Conservation (phyloP, 2,329 filamentous ascomycete genomes). For the Pseudogymnoascus destructans region DNA sequence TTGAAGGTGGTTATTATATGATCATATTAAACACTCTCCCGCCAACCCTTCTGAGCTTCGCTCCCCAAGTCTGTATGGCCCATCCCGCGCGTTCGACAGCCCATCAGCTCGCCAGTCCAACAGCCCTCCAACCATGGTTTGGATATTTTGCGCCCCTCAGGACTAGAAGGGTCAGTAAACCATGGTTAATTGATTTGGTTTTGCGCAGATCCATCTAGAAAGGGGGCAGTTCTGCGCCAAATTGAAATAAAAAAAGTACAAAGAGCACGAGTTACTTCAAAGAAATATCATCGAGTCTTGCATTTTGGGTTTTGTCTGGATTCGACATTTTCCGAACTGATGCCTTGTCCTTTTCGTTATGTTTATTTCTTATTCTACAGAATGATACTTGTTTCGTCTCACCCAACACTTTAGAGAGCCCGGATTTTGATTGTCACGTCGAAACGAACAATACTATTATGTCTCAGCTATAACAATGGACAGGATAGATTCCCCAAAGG, state of each 20-base stretch:
- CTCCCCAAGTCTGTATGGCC: neutral
- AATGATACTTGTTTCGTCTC: neutral
- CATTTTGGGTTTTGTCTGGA: neutral
- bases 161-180: neutral
- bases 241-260: neutral
- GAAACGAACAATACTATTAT: neutral
- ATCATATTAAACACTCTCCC: neutral
- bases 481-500: neutral
- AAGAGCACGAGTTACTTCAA: too few species aligned
- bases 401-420: neutral
- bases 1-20: neutral
- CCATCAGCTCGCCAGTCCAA: neutral
- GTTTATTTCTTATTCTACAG: neutral
- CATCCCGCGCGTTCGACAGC: neutral
- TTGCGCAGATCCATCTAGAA: neutral
- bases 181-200: neutral
- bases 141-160: neutral
- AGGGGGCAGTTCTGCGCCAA: neutral
- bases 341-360: neutral
- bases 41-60: neutral
- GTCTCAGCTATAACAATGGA: neutral
- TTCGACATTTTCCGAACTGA: neutral
- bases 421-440: neutral
- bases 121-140: neutral
- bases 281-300: neutral